A percentile compares a stretch with the other conserved stretches of the same genome.
Evolutionary conservation across 768 basidiomycete species (phyloP).

Genomic region (Artomyces pyxidatus): DNA sequence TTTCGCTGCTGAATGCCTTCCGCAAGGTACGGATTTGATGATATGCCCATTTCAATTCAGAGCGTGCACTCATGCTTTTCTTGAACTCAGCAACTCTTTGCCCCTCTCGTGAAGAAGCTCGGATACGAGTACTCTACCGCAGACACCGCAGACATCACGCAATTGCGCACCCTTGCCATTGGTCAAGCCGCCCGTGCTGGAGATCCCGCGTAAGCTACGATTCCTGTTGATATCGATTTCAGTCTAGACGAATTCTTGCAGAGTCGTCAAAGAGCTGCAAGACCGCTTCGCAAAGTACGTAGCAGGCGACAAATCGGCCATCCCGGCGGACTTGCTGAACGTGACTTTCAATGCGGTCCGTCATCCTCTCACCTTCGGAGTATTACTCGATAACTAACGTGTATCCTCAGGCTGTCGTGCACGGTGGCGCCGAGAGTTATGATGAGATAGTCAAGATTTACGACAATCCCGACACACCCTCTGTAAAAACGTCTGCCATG

Average conservation of each 20-base stretch:
- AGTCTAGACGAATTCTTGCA: constrained; percentile 23
- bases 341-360: constrained; percentile 44
- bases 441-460: constrained; percentile 62
- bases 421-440: constrained; percentile 71
- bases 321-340: constrained; percentile 72
- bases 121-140: constrained; percentile 65
- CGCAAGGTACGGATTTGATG: constrained; percentile 42
- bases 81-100: constrained; percentile 45
- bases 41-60: neutral
- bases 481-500: constrained; percentile 65
- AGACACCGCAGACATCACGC: constrained; percentile 61
- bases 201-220: constrained; percentile 29
- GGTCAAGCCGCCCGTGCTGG: constrained; percentile 40
- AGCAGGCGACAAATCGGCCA: constrained; percentile 58
- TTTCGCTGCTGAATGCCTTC: constrained; percentile 50
- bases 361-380: constrained; percentile 12
- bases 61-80: neutral
- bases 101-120: constrained; percentile 68
- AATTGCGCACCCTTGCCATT: constrained; percentile 72
- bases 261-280: constrained; percentile 64
- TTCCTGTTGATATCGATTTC: neutral
- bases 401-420: constrained; percentile 49
- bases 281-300: constrained; percentile 64
- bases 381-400: neutral
- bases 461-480: constrained; percentile 66